These are phyloP conservation scores for Withania somnifera DNA, from an alignment of 305 asterid species.

Conservation along the genomic window DNA sequence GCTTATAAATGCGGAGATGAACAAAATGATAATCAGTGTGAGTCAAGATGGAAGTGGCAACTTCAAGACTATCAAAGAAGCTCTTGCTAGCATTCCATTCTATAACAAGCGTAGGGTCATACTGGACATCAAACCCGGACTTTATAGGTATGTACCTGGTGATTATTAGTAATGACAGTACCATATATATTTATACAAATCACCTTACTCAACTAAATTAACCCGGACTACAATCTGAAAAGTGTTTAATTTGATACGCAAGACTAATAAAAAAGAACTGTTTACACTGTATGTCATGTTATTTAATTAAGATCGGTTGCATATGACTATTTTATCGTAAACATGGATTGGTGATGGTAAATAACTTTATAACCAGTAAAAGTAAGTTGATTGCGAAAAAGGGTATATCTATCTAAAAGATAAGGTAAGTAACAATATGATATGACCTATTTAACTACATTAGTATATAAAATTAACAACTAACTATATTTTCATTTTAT, in stretches of 20 bases:
- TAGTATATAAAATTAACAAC: neutral
- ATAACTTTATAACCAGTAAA: neutral
- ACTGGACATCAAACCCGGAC: conserved; percentile 29
- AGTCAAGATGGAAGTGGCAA: conserved; percentile 38
- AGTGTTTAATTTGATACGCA: neutral
- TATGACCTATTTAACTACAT: neutral
- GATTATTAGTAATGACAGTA: too few species aligned
- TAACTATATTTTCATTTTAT: neutral
- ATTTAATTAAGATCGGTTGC: neutral
- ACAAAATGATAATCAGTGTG: conserved; percentile 23
- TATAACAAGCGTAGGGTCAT: conserved; percentile 34
- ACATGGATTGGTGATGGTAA: neutral
- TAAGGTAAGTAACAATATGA: neutral
- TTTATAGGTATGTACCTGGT: conserved; percentile 37
- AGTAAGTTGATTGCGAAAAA: neutral
- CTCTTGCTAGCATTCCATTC: conserved; percentile 31
- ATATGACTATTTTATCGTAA: neutral
- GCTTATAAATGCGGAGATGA: conserved; percentile 38
- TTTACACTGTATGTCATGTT: neutral
- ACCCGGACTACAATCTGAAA: neutral
- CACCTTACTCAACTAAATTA: neutral
- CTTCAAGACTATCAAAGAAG: conserved; percentile 37
- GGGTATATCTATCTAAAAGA: neutral
- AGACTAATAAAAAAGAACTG: neutral
- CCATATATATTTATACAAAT: neutral